Evolutionary conservation across 371 early-diverging fungal genomes (phyloP).

Genomic region (Mortierella sp.): DNA sequence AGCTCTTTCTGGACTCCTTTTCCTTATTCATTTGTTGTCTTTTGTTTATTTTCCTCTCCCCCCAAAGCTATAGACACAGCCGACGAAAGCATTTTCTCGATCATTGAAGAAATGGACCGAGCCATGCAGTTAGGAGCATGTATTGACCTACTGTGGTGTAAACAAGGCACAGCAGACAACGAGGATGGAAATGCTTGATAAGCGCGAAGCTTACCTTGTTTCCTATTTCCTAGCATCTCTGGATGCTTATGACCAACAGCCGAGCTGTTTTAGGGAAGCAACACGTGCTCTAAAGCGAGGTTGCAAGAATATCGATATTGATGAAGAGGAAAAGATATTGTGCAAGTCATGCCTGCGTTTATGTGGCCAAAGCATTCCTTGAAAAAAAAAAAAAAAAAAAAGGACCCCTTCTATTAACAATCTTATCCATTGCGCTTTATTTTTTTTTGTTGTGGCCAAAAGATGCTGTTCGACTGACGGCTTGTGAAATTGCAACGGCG

Average conservation of each 20-base stretch:
- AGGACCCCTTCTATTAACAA: not conserved
- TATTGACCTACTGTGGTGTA: too few species aligned
- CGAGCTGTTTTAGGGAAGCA: constrained; percentile 35
- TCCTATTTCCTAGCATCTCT: not conserved
- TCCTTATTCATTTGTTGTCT: too few species aligned
- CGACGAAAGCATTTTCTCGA: too few species aligned
- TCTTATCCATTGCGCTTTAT: too few species aligned
- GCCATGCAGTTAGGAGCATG: too few species aligned
- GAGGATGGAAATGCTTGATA: too few species aligned
- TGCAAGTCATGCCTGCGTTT: constrained; percentile 12
- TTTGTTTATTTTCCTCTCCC: too few species aligned
- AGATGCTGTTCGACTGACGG: constrained; percentile 43
- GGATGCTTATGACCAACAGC: constrained; percentile 30
- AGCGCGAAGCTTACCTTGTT: too few species aligned
- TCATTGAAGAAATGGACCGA: too few species aligned
- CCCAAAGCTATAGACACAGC: too few species aligned
- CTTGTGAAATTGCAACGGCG: constrained; percentile 45
- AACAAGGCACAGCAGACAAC: too few species aligned
- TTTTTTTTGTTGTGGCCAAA: not conserved
- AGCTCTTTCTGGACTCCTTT: too few species aligned
- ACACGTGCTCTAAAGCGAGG: constrained; percentile 26
- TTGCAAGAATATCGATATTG: constrained; percentile 36
- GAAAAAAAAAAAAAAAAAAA: not conserved
- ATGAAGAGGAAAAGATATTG: constrained; percentile 33
- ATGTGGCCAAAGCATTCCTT: not conserved